Evolutionary conservation across 129 eudicot species (phyloP), one percentile per base, ranked within the genome.

Genomic region (Artemisia argyi): DNA sequence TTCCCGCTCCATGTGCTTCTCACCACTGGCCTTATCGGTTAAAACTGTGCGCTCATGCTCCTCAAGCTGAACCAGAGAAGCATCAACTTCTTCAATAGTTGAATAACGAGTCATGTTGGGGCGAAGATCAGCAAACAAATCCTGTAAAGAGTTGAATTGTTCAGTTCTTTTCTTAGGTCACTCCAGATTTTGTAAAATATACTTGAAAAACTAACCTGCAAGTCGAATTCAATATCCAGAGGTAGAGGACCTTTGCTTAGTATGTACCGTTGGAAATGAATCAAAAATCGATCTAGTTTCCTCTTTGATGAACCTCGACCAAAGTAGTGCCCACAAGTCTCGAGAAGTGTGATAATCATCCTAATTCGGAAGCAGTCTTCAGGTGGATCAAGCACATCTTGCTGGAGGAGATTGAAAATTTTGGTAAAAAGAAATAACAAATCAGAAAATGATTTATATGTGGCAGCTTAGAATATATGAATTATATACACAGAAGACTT

Each of bases 291-390:
- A 74, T 94, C 97, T 9, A 94, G 79, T 79, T 94, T 94, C 81
- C 99, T 84, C 84, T 88, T 94, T 67, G 99, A 90, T 11, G 99
- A 94, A 48, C 99, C 99, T 77, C 99, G 84, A 61, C 83, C 99
- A 78, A 94, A 94, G 73, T 94, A 94, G 59, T 90, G 99, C 63
- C 99, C 99, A 81, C 99, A 94, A 16, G 99, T 94, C 69, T 90
- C 96, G 30, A 94, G 96, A 75, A 94, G 96, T 76, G 85, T 90
- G 63, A 90, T 86, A 68, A 90, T 96, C 96, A 94, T 79, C 81
- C 99, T 86, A 55, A 90, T 81, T 46, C 97, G 96, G 77, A 94
- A 94, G 75, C 93, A 90, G 73, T 94, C 99, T 72, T 94, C 99
- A 22, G 97, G 99, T 46, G 99, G 99, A 72, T 94, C 99, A 83